Conservation (phyloP, 371 early-diverging fungal genomes). For the Coemansia sp. region DNA sequence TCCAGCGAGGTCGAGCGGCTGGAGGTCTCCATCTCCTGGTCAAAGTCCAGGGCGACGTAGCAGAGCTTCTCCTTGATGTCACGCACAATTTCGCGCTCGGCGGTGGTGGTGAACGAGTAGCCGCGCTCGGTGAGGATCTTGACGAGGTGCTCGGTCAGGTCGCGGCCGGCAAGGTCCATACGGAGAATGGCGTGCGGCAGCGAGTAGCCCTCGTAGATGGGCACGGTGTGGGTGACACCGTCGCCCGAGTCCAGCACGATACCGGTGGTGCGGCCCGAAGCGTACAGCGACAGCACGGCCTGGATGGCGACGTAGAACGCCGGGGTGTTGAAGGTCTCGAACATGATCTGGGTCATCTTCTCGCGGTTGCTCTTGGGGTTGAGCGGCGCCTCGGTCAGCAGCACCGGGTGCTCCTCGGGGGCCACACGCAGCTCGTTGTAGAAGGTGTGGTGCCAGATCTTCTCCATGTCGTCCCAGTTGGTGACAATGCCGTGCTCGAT, state of each 20-base stretch:
- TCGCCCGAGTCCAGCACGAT: conserved; percentile 99
- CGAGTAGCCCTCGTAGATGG: conserved; percentile 99
- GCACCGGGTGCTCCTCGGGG: conserved; percentile 97
- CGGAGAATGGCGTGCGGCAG: conserved; percentile 98
- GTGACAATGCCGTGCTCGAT: conserved; percentile 99
- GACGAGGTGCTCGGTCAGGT: conserved; percentile 97
- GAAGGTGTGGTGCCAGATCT: conserved; percentile 99
- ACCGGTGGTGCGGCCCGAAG: conserved; percentile 99
- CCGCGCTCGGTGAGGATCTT: conserved; percentile 98
- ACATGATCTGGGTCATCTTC: conserved; percentile 99
- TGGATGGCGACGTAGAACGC: conserved; percentile 99
- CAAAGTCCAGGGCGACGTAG: conserved; percentile 98
- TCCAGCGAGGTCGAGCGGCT: conserved; percentile 89
- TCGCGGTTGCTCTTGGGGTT: conserved; percentile 99
- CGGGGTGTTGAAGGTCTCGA: conserved; percentile 99
- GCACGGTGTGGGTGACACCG: conserved; percentile 99
- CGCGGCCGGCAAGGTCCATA: conserved; percentile 96
- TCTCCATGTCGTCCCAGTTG: conserved; percentile 99
- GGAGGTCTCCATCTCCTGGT: conserved; percentile 97
- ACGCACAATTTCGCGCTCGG: conserved; percentile 99
- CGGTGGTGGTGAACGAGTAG: conserved; percentile 98
- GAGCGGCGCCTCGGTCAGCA: conserved; percentile 99
- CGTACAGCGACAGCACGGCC: conserved; percentile 96
- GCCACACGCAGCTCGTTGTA: conserved; percentile 79
- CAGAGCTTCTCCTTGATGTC: conserved; percentile 99